Evolutionary conservation across 169 alveolate genomes (phyloP).

Genomic region (Plasmodium reichenowi): DNA sequence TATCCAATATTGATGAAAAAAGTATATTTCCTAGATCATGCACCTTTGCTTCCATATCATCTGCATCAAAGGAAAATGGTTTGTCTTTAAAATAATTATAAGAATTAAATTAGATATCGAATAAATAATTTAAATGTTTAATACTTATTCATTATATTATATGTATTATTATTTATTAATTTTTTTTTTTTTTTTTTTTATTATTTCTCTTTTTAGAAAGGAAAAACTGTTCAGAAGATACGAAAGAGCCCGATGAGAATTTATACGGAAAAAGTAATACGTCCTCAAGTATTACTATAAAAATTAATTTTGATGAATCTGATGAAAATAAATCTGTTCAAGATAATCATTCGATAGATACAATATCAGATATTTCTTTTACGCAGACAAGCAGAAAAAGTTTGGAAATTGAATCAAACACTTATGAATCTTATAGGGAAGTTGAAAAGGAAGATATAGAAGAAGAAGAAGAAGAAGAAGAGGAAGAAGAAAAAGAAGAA

Average conservation of each 20-base stretch:
- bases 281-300: background rate
- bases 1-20: constrained; percentile 16
- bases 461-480: constrained; percentile 1
- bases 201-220: background rate
- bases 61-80: constrained; percentile 12
- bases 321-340: background rate
- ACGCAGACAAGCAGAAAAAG: constrained; percentile 9
- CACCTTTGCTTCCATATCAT: constrained; percentile 10
- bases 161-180: background rate
- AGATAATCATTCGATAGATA: background rate
- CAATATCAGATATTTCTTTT: constrained; percentile 11
- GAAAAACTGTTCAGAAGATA: background rate
- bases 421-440: background rate
- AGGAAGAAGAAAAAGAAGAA: constrained; percentile 7
- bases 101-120: too few species aligned
- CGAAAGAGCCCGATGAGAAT: background rate
- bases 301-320: background rate
- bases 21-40: constrained; percentile 8
- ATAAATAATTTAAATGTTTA: background rate
- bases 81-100: background rate
- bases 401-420: background rate
- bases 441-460: constrained; percentile 1
- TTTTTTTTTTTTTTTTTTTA: constrained; percentile 1
- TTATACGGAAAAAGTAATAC: background rate
- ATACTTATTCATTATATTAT: too few species aligned